Evolutionary conservation across 2,329 filamentous ascomycete genomes (phyloP).

Genomic region (Ophiostoma tasmaniense): DNA sequence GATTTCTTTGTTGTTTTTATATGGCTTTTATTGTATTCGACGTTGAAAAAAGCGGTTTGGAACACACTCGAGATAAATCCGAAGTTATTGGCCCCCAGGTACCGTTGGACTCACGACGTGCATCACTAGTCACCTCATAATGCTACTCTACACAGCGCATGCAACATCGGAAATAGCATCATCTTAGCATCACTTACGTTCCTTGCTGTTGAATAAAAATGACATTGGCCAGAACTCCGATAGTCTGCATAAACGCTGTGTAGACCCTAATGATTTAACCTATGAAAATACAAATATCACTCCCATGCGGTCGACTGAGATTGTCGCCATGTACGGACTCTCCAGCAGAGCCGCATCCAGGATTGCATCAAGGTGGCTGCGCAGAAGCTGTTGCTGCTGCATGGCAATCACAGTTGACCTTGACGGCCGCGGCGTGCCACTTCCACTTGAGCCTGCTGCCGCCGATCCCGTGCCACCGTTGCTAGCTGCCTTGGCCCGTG

Average conservation of each 20-base stretch:
- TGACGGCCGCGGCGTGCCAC: slow-evolving; percentile 40
- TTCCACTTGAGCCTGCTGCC: slow-evolving; percentile 23
- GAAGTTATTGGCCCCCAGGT: background rate
- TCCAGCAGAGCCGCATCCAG: slow-evolving; percentile 84
- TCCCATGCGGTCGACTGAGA: slow-evolving; percentile 82
- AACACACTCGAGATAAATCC: too few relatives aligned
- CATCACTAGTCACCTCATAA: background rate
- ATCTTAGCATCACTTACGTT: background rate
- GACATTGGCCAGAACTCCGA: background rate
- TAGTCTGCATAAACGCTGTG: background rate
- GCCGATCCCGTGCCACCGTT: slow-evolving; percentile 29
- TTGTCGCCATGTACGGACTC: slow-evolving; percentile 82
- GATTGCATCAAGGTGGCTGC: slow-evolving; percentile 79
- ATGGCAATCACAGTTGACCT: slow-evolving; percentile 77
- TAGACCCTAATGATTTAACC: background rate
- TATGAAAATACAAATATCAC: slow-evolving; percentile 73
- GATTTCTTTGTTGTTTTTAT: too few relatives aligned
- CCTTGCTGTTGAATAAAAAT: background rate
- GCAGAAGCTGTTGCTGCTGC: slow-evolving; percentile 78
- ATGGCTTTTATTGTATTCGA: too few relatives aligned
- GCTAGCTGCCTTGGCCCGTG: slow-evolving; percentile 5
- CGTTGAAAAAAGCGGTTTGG: too few relatives aligned
- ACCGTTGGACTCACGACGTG: background rate
- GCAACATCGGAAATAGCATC: background rate
- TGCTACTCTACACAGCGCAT: background rate